Evolutionary conservation across 176 grass and related monocot species (phyloP).

Genomic region (Tillandsia fasciculata): DNA sequence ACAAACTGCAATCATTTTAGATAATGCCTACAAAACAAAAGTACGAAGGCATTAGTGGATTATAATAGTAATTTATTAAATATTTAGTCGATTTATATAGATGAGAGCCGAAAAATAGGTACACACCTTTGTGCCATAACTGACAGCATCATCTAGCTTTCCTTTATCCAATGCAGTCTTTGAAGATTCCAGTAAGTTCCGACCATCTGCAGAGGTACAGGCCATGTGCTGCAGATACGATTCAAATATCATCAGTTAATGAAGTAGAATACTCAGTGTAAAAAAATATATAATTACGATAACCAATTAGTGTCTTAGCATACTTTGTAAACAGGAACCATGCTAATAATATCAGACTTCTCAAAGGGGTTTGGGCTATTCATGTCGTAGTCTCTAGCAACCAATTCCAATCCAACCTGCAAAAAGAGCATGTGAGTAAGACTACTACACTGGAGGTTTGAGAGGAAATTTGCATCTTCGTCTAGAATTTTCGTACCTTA

Average conservation of each 20-base stretch:
- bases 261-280: not conserved
- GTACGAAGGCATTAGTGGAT: not conserved
- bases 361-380: constrained; percentile 82
- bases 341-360: constrained; percentile 81
- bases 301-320: constrained; percentile 17
- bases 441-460: not conserved
- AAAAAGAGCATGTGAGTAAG: constrained; percentile 26
- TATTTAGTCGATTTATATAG: not conserved
- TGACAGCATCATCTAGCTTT: constrained; percentile 91
- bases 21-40: constrained; percentile 59
- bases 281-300: not conserved
- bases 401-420: constrained; percentile 92
- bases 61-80: constrained; percentile 19
- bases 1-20: constrained; percentile 89
- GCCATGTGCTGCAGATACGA: constrained; percentile 59
- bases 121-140: constrained; percentile 74
- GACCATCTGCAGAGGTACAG: constrained; percentile 75
- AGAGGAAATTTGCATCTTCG: not conserved
- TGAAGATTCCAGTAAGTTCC: constrained; percentile 93
- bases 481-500: constrained; percentile 47
- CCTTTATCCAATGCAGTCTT: constrained; percentile 98
- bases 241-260: not conserved
- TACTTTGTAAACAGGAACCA: constrained; percentile 98
- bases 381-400: constrained; percentile 93
- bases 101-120: not conserved